Conservation (phyloP, 2,329 filamentous ascomycete species). For the Fusarium continuum region DNA sequence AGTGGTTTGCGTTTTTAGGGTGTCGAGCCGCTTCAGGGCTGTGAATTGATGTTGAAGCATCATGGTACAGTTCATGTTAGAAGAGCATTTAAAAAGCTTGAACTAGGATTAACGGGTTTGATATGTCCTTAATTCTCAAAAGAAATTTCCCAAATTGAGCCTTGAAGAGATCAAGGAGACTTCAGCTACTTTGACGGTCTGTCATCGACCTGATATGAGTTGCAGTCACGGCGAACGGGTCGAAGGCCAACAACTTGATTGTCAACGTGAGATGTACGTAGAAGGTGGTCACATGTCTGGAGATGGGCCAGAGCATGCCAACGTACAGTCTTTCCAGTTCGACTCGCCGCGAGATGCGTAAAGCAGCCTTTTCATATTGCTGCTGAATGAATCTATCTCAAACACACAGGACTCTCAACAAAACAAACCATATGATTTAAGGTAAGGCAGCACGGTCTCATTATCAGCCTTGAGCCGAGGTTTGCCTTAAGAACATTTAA, state of each 20-base stretch:
- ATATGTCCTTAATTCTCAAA: background rate
- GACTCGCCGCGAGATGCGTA: too few species aligned
- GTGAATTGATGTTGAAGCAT: conserved; percentile 21
- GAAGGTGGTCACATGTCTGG: background rate
- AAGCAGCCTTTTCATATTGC: too few species aligned
- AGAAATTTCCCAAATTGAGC: too few species aligned
- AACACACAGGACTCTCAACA: too few species aligned
- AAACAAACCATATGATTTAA: too few species aligned
- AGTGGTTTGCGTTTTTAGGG: conserved; percentile 17
- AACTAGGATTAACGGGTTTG: background rate
- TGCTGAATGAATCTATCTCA: too few species aligned
- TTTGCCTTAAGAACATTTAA: too few species aligned
- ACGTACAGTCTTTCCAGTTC: too few species aligned
- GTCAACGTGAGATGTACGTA: background rate
- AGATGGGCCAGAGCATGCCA: background rate
- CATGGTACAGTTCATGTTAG: background rate
- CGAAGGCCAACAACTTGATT: background rate
- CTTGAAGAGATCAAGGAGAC: background rate
- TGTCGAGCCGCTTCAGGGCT: conserved; percentile 18
- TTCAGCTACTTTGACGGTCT: background rate
- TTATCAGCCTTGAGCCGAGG: too few species aligned
- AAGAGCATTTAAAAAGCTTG: background rate
- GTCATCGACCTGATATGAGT: background rate
- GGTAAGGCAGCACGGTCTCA: too few species aligned
- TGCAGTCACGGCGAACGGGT: background rate